Evolutionary conservation across 345 rosid species (phyloP), one percentile per base, ranked within the genome.

Genomic region (Crucihimalaya himalaica): DNA sequence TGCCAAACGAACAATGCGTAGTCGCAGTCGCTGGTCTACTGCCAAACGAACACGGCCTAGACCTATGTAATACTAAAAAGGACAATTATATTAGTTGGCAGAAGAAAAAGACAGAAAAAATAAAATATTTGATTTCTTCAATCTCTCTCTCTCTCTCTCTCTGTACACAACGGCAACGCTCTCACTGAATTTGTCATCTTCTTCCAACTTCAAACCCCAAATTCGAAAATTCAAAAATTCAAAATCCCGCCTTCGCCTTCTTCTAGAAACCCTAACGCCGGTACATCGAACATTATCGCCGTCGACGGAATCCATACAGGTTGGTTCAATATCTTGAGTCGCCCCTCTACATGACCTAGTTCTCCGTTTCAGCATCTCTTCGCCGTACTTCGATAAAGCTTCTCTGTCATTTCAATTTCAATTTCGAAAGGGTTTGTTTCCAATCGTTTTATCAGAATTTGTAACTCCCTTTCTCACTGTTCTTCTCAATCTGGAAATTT

Each of bases 171-270:
- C 32, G 32, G n/a, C n/a, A 27, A 34, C 39, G 9, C 39, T 34
- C 39, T 7, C 39, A 8, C 42, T 37, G 2, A 37, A 1, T 37
- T 11, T 7, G 42, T 37, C 61, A 48, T 66, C 66, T 46, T 65
- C 78, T 74, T 50, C 67, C 2, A 35, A 18, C 58, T 5, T 28
- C 28, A 32, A 56, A 54, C 43, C 51, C 59, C 46, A 6, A 60
- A 60, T 59, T 66, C 48, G 47, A 61, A 75, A 58, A 18, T n/a
- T 19, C 73, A 67, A 61, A 75, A 58, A 18, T n/a, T 19, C 73
- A 67, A 61, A 68, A 68, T 61, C 79, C 79, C 79, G 79, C 79
- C 74, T 66, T 39, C 55, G 9, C 2, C 25, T 54, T 45, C 71
- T 34, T 23, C 74, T 42, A 59, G 4, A 67, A 75, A 60, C 79